These are phyloP conservation scores for Avicennia marina DNA, from an alignment of 257 asterid species.

Conservation along the genomic window DNA sequence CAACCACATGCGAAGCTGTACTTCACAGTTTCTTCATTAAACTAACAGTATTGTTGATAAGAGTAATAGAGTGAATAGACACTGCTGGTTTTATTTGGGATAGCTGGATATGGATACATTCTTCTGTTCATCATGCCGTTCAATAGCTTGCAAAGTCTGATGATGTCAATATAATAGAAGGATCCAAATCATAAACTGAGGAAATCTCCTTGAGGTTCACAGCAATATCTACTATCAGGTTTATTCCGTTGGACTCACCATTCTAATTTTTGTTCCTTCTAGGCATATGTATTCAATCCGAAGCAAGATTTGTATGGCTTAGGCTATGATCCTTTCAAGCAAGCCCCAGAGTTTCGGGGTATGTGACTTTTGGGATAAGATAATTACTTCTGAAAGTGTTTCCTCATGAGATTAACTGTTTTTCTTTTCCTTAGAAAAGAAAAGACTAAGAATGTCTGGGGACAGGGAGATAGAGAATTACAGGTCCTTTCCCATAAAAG, in stretches of 20 bases:
- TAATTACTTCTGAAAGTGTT: slow-evolving; percentile 3
- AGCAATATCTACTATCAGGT: slow-evolving; percentile 7
- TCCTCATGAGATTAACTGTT: not conserved
- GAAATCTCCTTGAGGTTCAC: too few relatives aligned
- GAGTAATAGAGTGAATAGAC: too few relatives aligned
- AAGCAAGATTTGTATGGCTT: slow-evolving; percentile 86
- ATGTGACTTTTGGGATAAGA: slow-evolving; percentile 24
- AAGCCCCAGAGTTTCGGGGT: slow-evolving; percentile 99
- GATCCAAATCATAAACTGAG: too few relatives aligned
- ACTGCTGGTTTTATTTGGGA: too few relatives aligned
- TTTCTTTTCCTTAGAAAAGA: slow-evolving; percentile 50
- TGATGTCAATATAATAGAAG: too few relatives aligned
- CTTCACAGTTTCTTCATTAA: slow-evolving; percentile 1
- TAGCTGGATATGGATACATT: too few relatives aligned
- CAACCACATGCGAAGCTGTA: not conserved
- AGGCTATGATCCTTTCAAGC: slow-evolving; percentile 95
- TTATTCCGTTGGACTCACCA: not conserved
- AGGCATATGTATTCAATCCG: slow-evolving; percentile 81
- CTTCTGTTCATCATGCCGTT: too few relatives aligned
- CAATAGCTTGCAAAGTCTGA: too few relatives aligned
- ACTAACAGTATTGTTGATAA: not conserved
- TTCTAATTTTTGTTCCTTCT: slow-evolving; percentile 14
- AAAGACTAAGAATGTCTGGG: slow-evolving; percentile 60
- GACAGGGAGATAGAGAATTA: slow-evolving; percentile 33
- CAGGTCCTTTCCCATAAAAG: slow-evolving; percentile 49